These are phyloP conservation scores for Angomonas ambiguus DNA, from an alignment of 208 protist species.

Conservation along the genomic window DNA sequence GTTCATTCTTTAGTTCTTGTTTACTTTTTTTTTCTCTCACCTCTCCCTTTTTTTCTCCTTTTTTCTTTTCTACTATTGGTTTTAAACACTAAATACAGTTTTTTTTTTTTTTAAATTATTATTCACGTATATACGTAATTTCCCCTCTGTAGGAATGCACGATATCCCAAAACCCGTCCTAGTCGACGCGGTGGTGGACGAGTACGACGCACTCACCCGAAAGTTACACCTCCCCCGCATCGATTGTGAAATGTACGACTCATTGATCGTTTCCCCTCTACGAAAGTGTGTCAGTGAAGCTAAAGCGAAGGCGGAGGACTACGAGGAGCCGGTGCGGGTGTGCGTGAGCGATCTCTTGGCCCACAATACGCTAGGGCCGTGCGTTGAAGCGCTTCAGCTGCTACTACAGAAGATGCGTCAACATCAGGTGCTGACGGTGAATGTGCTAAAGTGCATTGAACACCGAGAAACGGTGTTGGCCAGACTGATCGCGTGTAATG, in stretches of 20 bases:
- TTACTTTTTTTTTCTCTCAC: background rate
- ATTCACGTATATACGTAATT: too few relatives aligned
- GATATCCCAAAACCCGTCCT: background rate
- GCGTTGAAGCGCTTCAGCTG: conserved; percentile 29
- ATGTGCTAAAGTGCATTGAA: conserved; percentile 30
- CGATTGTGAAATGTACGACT: conserved; percentile 29
- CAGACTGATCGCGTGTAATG: conserved; percentile 31
- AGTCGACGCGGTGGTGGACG: conserved; percentile 7
- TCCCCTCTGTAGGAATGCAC: background rate
- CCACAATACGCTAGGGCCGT: background rate
- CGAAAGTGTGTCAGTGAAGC: conserved; percentile 10
- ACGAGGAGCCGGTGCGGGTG: background rate
- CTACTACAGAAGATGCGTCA: conserved; percentile 20
- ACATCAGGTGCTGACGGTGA: conserved; percentile 35
- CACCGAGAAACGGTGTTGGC: conserved; percentile 38
- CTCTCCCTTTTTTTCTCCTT: background rate
- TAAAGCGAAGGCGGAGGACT: background rate
- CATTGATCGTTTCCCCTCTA: conserved; percentile 25
- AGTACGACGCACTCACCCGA: conserved; percentile 21
- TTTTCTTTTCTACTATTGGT: background rate
- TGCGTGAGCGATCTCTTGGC: background rate
- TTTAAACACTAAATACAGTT: background rate
- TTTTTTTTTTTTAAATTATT: conserved; percentile 1
- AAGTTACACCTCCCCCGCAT: conserved; percentile 25
- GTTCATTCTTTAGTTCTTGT: background rate